Conservation (phyloP, 2,329 filamentous ascomycete species). For the Talaromyces sp. region DNA sequence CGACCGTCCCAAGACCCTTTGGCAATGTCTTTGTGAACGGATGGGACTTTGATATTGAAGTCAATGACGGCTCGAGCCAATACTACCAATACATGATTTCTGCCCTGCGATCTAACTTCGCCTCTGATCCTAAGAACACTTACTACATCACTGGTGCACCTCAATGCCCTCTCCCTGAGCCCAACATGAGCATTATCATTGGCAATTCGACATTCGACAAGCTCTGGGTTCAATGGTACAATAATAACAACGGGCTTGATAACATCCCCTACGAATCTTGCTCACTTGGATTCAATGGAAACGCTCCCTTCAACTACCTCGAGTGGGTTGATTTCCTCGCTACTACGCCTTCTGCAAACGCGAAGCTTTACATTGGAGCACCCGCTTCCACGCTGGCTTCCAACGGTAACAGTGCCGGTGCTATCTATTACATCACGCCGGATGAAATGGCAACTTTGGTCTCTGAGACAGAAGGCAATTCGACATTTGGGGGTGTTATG, state of each 20-base stretch:
- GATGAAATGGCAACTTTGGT: conserved; percentile 47
- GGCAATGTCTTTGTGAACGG: conserved; percentile 49
- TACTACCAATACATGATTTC: conserved; percentile 45
- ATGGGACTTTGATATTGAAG: conserved; percentile 53
- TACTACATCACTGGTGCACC: conserved; percentile 55
- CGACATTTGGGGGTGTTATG: conserved; percentile 58
- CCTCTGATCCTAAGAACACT: conserved; percentile 29
- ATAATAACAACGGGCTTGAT: conserved; percentile 42
- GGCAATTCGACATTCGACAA: conserved; percentile 49
- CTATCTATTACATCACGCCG: conserved; percentile 47
- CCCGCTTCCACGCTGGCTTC: conserved; percentile 31
- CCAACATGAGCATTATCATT: conserved; percentile 46
- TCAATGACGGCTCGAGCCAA: conserved; percentile 29
- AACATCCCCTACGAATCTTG: conserved; percentile 10
- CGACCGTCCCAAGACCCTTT: conserved; percentile 43
- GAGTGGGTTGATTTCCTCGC: conserved; percentile 43
- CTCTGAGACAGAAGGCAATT: conserved; percentile 37
- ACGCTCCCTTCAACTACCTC: conserved; percentile 37
- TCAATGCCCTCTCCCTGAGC: conserved; percentile 51
- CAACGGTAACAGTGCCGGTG: conserved; percentile 19
- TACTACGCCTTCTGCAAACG: conserved; percentile 37
- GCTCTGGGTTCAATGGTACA: conserved; percentile 57
- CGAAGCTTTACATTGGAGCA: conserved; percentile 56
- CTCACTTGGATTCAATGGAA: conserved; percentile 14
- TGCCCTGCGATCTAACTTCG: conserved; percentile 44